Base-by-base conservation (phyloP, 2,329 filamentous ascomycete genomes). In the Colletotrichum noveboracense region DNA sequence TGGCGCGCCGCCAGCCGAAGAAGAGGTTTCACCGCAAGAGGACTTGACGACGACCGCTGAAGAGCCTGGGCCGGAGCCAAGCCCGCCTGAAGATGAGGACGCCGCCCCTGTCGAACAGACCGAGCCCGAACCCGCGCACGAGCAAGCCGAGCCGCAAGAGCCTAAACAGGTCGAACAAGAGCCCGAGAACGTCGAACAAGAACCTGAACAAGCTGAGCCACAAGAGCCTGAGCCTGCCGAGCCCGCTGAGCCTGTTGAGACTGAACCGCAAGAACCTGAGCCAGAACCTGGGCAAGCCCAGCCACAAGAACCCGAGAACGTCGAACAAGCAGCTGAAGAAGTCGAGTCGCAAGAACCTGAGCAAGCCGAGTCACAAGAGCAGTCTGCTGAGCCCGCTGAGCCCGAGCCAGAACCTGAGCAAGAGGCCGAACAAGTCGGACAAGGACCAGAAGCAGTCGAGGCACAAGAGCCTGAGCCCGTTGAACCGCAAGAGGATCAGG, bases 281-380 rank as follows among this genome's bases (percentile, higher is more conserved):
- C 66, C 79, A 26, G 68, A 43, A 14, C 12, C 74, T 38, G 77
- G 55, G 10, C 75, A 72, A 8, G 43, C 70, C 52, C 7, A 26
- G 10, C 14, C 38, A 10, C 64, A 32, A 77, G 78, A 58, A n/a
- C 66, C 66, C 21, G 28, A 67, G 18, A 10, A 60, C n/a, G 56
- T 52, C n/a, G 28, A 65, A 28, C 58, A 74, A 21, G n/a, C 38
- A 34, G 62, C 72, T 14, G 77, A 77, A 34, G 26, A 56, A n/a
- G 21, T 75, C 4, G 62, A 56, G 52, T 12, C n/a, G 21, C 52
- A 56, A 56, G 38, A 43, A 18, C 36, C 32, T n/a, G n/a, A n/a
- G n/a, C n/a, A 56, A n/a, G 21, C 75, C 4, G 62, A 56, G 52
- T 12, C n/a, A 12, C 52, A 56, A 56, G 38, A 43, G 9, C 36